Percentiles rank a stretch among this genome's conserved stretches.
Conservation (phyloP, 257 asterid genomes). For the Jasminum sambac region DNA sequence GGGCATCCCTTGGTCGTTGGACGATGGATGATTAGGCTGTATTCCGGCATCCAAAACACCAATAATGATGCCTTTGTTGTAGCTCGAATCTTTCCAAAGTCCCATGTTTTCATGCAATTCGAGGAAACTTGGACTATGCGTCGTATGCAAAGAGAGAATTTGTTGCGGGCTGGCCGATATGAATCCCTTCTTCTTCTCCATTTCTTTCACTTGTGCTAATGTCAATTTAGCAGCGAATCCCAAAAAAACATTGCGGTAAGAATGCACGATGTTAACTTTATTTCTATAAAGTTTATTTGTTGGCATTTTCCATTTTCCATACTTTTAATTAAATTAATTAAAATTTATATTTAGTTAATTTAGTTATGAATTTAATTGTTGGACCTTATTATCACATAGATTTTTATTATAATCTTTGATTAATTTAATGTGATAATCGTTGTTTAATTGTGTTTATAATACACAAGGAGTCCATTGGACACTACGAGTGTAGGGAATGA, state of each 20-base stretch:
- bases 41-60: neutral
- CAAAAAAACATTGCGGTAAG: neutral
- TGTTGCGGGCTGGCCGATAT: neutral
- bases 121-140: neutral
- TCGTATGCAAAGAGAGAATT: neutral
- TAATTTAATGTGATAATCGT: no score
- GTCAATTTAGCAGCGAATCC: constrained; percentile 3
- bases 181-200: neutral
- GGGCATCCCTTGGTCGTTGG: neutral
- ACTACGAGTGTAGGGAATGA: no score
- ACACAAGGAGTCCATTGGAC: no score
- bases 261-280: neutral
- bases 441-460: no score
- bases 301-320: no score
- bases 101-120: neutral
- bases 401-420: no score
- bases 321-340: no score
- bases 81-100: constrained; percentile 1
- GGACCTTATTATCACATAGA: no score
- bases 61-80: neutral
- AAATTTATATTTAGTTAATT: no score
- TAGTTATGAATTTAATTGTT: no score
- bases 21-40: neutral
- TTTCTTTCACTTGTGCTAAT: neutral
- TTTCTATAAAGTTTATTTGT: no score